A percentile compares a stretch with the other conserved stretches of the same genome.
These are phyloP conservation scores for Aspergillus proliferans DNA, from an alignment of 2,329 filamentous ascomycete genomes.

Conservation along the genomic window DNA sequence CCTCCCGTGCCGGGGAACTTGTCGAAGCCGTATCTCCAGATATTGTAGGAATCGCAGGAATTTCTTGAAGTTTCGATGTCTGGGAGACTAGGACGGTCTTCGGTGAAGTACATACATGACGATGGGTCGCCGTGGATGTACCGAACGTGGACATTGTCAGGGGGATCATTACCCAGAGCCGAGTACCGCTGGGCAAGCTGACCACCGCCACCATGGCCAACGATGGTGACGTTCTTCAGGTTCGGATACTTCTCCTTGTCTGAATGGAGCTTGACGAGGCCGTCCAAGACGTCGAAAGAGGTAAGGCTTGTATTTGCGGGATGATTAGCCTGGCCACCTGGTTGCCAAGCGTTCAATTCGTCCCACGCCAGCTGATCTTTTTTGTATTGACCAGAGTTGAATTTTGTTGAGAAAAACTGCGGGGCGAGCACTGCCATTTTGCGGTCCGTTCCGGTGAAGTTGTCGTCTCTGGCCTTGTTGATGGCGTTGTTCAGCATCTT, in stretches of 20 bases:
- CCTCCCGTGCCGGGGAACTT: slow-evolving; percentile 9
- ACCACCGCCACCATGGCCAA: slow-evolving; percentile 12
- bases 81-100: slow-evolving; percentile 8
- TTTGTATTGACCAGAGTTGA: slow-evolving; percentile 9
- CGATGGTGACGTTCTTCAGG: slow-evolving; percentile 9
- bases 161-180: slow-evolving; percentile 6
- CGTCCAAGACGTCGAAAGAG: slow-evolving; percentile 9
- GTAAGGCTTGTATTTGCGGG: slow-evolving; percentile 7
- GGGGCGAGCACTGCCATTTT: slow-evolving; percentile 11
- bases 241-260: slow-evolving; percentile 8
- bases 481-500: slow-evolving; percentile 7
- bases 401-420: slow-evolving; percentile 11
- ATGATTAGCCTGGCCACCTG: slow-evolving; percentile 8
- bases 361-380: slow-evolving; percentile 10
- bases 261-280: slow-evolving; percentile 10
- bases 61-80: slow-evolving; percentile 1
- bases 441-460: slow-evolving; percentile 4
- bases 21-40: slow-evolving; percentile 10
- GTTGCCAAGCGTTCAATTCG: slow-evolving; percentile 11
- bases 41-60: slow-evolving; percentile 3
- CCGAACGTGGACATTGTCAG: slow-evolving; percentile 9
- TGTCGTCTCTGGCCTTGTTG: slow-evolving; percentile 5
- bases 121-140: slow-evolving; percentile 13
- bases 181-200: slow-evolving; percentile 12
- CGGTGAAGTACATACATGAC: slow-evolving; percentile 12